Conservation (phyloP, 345 rosid genomes). For the Durio zibethinus region DNA sequence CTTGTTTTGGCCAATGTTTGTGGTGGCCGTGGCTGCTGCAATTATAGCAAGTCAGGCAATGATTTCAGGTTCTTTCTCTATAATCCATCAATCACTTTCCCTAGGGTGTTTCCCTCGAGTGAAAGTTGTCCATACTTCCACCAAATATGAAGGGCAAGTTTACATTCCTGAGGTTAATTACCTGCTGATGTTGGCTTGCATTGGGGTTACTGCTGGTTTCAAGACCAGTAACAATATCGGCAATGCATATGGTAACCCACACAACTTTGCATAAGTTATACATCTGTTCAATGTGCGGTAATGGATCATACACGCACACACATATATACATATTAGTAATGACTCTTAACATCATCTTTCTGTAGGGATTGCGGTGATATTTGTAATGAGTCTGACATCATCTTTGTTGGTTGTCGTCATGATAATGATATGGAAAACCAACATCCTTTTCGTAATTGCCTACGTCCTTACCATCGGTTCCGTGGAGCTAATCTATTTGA, state of each 20-base stretch:
- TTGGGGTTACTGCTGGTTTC: slow-evolving; percentile 46
- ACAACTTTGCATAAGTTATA: too few species aligned
- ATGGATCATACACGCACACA: too few species aligned
- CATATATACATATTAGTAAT: too few species aligned
- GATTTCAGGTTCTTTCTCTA: slow-evolving; percentile 52
- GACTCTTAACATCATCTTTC: neutral
- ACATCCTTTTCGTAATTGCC: slow-evolving; percentile 30
- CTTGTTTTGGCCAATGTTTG: slow-evolving; percentile 52
- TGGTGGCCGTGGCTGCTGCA: slow-evolving; percentile 37
- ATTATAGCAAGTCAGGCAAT: slow-evolving; percentile 57
- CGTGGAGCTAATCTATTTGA: slow-evolving; percentile 34
- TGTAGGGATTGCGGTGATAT: slow-evolving; percentile 55
- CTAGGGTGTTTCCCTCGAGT: slow-evolving; percentile 54
- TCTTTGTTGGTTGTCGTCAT: slow-evolving; percentile 40
- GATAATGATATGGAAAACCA: slow-evolving; percentile 56
- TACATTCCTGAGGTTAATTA: slow-evolving; percentile 53
- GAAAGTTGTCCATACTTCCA: slow-evolving; percentile 50
- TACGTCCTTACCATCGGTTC: slow-evolving; percentile 25
- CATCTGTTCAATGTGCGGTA: too few species aligned
- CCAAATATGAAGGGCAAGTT: slow-evolving; percentile 47
- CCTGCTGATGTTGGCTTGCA: slow-evolving; percentile 48
- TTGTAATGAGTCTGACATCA: slow-evolving; percentile 46
- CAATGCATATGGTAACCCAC: slow-evolving; percentile 57
- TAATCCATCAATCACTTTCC: slow-evolving; percentile 51
- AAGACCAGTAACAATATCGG: slow-evolving; percentile 38